Conservation (phyloP, 2,329 filamentous ascomycete genomes). For the Exophiala phaeomuriformis region DNA sequence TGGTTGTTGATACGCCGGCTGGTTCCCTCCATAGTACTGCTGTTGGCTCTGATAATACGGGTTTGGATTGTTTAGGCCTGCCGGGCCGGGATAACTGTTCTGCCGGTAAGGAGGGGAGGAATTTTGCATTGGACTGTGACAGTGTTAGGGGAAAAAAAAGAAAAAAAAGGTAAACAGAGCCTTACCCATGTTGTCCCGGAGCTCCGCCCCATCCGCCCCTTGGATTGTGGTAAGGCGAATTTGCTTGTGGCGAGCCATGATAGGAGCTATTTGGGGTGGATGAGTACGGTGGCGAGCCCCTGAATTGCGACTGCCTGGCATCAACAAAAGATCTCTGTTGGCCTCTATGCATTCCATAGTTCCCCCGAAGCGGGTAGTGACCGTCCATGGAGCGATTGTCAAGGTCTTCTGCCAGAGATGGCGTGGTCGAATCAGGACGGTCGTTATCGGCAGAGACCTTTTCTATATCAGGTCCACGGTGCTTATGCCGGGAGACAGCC, state of each 20-base stretch:
- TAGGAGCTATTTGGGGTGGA: constrained; percentile 46
- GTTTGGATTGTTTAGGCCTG: constrained; percentile 42
- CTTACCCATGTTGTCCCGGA: constrained; percentile 41
- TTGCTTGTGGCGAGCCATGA: constrained; percentile 55
- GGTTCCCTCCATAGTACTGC: constrained; percentile 47
- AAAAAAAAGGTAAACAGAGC: constrained; percentile 32
- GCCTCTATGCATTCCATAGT: constrained; percentile 31
- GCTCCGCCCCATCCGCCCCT: constrained; percentile 49
- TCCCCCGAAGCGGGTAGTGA: constrained; percentile 31
- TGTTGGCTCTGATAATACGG: constrained; percentile 49
- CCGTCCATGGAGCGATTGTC: constrained; percentile 30
- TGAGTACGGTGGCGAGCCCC: constrained; percentile 53
- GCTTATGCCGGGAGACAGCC: constrained; percentile 8
- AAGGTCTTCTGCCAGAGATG: constrained; percentile 30
- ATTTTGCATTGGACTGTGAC: constrained; percentile 41
- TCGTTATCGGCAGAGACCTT: constrained; percentile 1
- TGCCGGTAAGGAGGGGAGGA: constrained; percentile 59
- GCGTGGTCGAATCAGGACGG: constrained; percentile 13
- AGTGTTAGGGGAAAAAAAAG: constrained; percentile 27
- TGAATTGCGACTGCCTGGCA: constrained; percentile 43
- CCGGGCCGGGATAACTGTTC: constrained; percentile 47
- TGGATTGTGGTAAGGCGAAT: constrained; percentile 52
- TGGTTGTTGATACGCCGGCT: constrained; percentile 46
- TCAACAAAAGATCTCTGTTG: constrained; percentile 37
- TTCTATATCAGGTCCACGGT: constrained; percentile 2